Percentiles rank a stretch among this genome's conserved stretches.
phyloP scores from a whole-genome alignment of 1,139 yeast genomes.

The Scheffersomyces insectosa region DNA sequence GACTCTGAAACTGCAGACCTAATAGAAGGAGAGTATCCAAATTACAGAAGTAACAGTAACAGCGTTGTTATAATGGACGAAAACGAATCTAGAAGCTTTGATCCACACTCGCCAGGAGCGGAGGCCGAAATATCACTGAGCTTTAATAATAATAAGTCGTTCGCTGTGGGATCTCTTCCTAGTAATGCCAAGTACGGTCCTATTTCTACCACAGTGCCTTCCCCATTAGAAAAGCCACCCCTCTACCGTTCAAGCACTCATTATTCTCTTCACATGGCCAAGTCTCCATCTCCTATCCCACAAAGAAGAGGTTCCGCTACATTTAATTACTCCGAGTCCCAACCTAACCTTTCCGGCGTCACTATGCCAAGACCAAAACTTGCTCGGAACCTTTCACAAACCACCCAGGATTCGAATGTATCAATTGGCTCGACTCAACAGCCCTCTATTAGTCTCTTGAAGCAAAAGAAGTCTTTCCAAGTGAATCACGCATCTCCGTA shows the following conservation, averaged over 20 bases:
- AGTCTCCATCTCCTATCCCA: slow-evolving; percentile 19
- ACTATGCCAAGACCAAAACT: slow-evolving; percentile 26
- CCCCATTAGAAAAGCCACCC: slow-evolving; percentile 27
- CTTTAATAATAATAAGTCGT: slow-evolving; percentile 2
- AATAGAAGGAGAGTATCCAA: slow-evolving; percentile 4
- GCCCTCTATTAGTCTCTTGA: slow-evolving; percentile 5
- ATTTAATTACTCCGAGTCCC: slow-evolving; percentile 5
- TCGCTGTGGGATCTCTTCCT: slow-evolving; percentile 22
- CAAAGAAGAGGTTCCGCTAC: slow-evolving; percentile 9
- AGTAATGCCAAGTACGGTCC: slow-evolving; percentile 15
- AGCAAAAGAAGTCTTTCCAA: slow-evolving; percentile 12
- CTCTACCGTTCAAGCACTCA: slow-evolving; percentile 14
- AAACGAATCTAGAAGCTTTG: slow-evolving; percentile 6
- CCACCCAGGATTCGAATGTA: slow-evolving; percentile 35
- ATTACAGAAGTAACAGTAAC: slow-evolving; percentile 3
- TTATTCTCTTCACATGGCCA: slow-evolving; percentile 11
- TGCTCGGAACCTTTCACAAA: slow-evolving; percentile 35
- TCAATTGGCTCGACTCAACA: slow-evolving; percentile 18
- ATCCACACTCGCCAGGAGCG: slow-evolving; percentile 5
- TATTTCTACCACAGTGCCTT: slow-evolving; percentile 18
- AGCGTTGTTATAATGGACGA: slow-evolving; percentile 6
- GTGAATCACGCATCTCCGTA: slow-evolving; percentile 40
- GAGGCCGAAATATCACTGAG: slow-evolving; percentile 1
- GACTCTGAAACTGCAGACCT: slow-evolving; percentile 7
- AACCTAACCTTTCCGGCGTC: slow-evolving; percentile 9